Evolutionary conservation across 768 basidiomycete species (phyloP).

Genomic region (Sarcodon sp.): DNA sequence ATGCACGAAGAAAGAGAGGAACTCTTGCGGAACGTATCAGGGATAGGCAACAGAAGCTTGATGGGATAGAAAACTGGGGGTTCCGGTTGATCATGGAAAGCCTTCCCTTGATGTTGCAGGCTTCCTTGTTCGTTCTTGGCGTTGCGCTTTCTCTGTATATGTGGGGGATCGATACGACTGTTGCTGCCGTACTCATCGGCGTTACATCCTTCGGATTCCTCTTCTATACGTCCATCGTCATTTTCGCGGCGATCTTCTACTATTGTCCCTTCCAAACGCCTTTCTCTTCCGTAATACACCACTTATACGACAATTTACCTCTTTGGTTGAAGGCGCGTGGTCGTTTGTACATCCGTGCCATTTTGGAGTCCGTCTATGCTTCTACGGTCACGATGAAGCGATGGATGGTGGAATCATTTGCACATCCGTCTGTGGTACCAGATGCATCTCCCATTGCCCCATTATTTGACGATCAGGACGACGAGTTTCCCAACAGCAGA

Average conservation of each 20-base stretch:
- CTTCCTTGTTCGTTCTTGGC: slow-evolving; percentile 11
- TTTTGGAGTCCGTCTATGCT: too few species aligned
- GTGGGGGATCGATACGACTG: slow-evolving; percentile 6
- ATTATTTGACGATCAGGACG: not conserved
- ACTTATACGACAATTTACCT: not conserved
- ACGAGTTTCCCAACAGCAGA: not conserved
- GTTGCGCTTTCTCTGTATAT: slow-evolving; percentile 6
- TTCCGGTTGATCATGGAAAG: slow-evolving; percentile 7
- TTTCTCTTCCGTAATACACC: slow-evolving; percentile 5
- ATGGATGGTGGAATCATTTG: not conserved
- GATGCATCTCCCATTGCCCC: not conserved
- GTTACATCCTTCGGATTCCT: slow-evolving; percentile 4
- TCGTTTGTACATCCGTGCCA: not conserved
- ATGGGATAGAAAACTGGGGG: slow-evolving; percentile 9
- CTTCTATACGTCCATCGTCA: slow-evolving; percentile 8
- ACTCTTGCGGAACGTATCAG: slow-evolving; percentile 7
- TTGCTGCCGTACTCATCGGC: slow-evolving; percentile 6
- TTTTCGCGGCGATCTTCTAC: slow-evolving; percentile 6
- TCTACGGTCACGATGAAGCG: not conserved
- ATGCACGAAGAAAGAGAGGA: slow-evolving; percentile 3
- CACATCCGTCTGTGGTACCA: too few species aligned
- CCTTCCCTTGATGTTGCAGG: slow-evolving; percentile 9
- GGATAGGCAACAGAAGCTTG: slow-evolving; percentile 8
- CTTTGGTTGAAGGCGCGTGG: not conserved
- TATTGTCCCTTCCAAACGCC: slow-evolving; percentile 11